phyloP scores from a whole-genome alignment of 1,284 basidiomycete genomes.

The Apiotrichum veenhuisii region DNA sequence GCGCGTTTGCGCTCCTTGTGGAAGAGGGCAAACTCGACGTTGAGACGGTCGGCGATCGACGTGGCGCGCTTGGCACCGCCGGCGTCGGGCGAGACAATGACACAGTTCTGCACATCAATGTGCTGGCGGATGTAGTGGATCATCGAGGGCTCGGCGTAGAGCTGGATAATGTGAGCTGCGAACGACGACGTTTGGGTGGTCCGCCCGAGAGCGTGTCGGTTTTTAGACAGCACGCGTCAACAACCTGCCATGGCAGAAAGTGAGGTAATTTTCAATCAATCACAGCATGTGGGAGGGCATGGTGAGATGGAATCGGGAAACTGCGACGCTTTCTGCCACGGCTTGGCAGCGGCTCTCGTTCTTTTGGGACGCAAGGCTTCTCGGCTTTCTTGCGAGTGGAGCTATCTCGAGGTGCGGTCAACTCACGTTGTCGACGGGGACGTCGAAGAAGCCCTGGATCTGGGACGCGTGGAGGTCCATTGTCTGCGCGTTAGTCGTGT shows the following conservation, averaged over 20 bases:
- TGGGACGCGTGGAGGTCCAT: slow-evolving; percentile 99
- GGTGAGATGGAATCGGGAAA: not conserved
- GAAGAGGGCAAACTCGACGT: slow-evolving; percentile 97
- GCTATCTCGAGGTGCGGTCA: not conserved
- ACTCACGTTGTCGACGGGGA: slow-evolving; percentile 98
- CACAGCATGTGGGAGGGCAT: slow-evolving; percentile 1
- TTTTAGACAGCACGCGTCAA: not conserved
- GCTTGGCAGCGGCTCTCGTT: no score
- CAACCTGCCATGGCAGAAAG: not conserved
- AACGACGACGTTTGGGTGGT: not conserved
- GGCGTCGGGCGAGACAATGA: slow-evolving; percentile 98
- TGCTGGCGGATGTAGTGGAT: slow-evolving; percentile 92
- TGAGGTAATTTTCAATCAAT: not conserved
- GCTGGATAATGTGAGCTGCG: slow-evolving; percentile 31
- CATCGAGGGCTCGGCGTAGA: slow-evolving; percentile 96
- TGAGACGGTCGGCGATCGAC: slow-evolving; percentile 92
- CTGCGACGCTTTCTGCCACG: not conserved
- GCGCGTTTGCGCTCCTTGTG: slow-evolving; percentile 99
- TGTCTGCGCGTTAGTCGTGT: slow-evolving; percentile 55
- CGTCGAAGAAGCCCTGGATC: slow-evolving; percentile 99
- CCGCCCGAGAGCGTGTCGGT: not conserved
- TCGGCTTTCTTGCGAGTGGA: no score
- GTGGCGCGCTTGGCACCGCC: slow-evolving; percentile 98
- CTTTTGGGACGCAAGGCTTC: slow-evolving; percentile 2
- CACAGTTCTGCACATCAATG: slow-evolving; percentile 79